Evolutionary conservation across 257 asterid genomes (phyloP), one percentile per base, ranked within the genome.

Genomic region (Buddleja alternifolia): DNA sequence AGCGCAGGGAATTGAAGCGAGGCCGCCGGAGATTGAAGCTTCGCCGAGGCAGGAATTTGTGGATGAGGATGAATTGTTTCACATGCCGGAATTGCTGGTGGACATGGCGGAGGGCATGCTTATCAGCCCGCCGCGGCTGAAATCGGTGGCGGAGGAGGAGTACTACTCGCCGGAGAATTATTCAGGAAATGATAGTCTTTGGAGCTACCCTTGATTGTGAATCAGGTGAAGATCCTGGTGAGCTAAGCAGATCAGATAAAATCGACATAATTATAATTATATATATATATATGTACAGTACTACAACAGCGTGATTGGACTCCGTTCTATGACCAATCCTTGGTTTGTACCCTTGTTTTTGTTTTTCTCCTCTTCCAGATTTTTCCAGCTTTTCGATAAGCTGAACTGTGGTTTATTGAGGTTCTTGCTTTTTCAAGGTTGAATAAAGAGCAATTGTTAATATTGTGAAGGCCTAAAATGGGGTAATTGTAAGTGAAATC

Each of bases 51-150:
- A 10, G n/a, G 78, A 74, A 17, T 84, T 63, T 46, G 56, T 84
- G 2, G 90, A 86, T 36, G 93, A 82, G 80, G 90, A 84, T 21
- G 90, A 63, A 4, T 17, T 87, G 59, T 77, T 86, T 47, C 75
- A 64, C 64, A 82, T 82, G 88, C 88, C 93, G 6, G 76, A 72
- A 58, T 66, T 86, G 73, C 75, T 86, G 62, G 81, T 7, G 62
- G 84, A 84, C 72, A 86, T 86, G 93, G 93, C 90, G 10, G 81
- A 60, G 67, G 93, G 85, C 9, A 80, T 86, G 93, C 86, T 84
- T 0, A 60, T 86, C 4, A 86, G 86, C 80, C 93, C 88, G 24
- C 86, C 90, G 7, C 73, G 84, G 41, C 32, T 62, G 68, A 74
- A 58, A 53, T 2, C 69, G 3, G 5, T 29, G 11, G 71, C 23